A percentile compares a stretch with the other conserved stretches of the same genome.
These are phyloP conservation scores for Boeremia exigua DNA, from an alignment of 2,329 filamentous ascomycete genomes.

Conservation along the genomic window DNA sequence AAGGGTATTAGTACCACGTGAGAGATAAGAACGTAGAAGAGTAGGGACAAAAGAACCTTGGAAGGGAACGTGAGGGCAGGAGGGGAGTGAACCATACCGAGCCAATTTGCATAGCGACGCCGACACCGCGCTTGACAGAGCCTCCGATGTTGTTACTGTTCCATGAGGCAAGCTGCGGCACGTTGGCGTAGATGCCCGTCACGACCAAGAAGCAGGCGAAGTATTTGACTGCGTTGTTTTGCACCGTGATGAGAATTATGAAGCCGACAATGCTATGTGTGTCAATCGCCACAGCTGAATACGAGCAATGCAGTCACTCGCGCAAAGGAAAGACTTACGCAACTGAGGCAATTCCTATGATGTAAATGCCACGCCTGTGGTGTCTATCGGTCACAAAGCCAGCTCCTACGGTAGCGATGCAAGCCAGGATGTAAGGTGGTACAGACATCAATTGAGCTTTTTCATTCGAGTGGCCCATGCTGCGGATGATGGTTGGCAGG, in stretches of 20 bases:
- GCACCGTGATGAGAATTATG: conserved; percentile 1
- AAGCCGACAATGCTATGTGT: background rate
- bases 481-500: conserved; percentile 74
- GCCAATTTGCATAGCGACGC: conserved; percentile 8
- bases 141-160: conserved; percentile 11
- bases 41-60: too few species aligned
- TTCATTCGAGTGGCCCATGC: conserved; percentile 70
- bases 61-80: too few species aligned
- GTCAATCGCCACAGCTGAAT: background rate
- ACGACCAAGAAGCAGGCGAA: conserved; percentile 8
- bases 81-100: too few species aligned
- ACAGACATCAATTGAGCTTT: conserved; percentile 6
- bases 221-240: conserved; percentile 5
- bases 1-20: background rate
- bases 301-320: background rate
- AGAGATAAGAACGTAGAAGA: background rate
- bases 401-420: conserved; percentile 1
- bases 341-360: background rate
- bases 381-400: conserved; percentile 4
- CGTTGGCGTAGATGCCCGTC: conserved; percentile 1
- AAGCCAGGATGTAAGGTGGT: conserved; percentile 7
- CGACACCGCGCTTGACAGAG: conserved; percentile 8
- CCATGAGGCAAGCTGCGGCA: conserved; percentile 9
- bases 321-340: background rate
- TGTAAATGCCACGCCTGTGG: background rate